Conservation (phyloP, 805 yeast genomes). For the Metschnikowia picachoensis region DNA sequence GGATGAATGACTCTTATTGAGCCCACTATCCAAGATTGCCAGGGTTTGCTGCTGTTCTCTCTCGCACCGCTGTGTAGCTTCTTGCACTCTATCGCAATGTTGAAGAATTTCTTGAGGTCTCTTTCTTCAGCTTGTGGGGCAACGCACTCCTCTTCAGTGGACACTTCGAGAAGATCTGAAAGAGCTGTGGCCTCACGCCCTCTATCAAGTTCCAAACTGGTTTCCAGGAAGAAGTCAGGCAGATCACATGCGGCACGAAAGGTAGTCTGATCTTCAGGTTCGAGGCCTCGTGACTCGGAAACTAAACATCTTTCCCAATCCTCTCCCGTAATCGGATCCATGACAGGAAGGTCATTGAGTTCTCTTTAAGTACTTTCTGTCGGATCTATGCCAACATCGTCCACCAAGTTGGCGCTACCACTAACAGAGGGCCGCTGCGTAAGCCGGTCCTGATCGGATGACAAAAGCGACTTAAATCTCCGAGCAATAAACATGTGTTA, state of each 20-base stretch:
- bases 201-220: neutral
- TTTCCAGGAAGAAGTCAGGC: neutral
- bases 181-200: neutral
- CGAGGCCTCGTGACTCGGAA: neutral
- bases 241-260: neutral
- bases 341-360: neutral
- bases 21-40: neutral
- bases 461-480: no score
- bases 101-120: neutral
- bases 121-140: neutral
- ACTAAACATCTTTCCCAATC: neutral
- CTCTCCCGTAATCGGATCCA: neutral
- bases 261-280: neutral
- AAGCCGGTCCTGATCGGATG: no score
- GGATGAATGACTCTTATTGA: neutral
- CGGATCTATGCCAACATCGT: neutral
- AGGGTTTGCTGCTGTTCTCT: neutral
- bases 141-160: neutral
- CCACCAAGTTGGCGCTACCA: no score
- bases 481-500: no score
- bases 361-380: neutral
- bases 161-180: neutral
- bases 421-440: no score
- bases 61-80: neutral
- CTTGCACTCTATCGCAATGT: neutral